phyloP scores from a whole-genome alignment of 1,284 basidiomycete species.

The Polyporus tsugae region DNA sequence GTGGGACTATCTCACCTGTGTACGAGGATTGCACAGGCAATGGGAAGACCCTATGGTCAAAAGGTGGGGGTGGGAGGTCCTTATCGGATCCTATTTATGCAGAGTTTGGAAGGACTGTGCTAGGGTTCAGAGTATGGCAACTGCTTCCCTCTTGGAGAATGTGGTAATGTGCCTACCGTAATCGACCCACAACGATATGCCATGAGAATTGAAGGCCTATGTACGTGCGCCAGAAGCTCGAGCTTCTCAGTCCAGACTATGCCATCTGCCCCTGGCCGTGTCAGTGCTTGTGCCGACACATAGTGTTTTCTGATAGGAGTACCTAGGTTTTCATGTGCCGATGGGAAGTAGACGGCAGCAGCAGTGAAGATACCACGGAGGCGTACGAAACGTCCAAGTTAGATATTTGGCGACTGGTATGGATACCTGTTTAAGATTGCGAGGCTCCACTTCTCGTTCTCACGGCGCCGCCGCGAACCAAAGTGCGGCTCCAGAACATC shows the following conservation, averaged over 20 bases:
- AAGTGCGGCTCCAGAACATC: not conserved
- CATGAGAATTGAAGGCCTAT: not conserved
- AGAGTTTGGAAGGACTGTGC: not conserved
- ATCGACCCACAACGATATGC: not conserved
- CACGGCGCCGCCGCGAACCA: not conserved
- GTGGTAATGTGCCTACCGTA: not conserved
- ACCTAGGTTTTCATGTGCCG: not conserved
- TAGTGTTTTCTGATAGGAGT: not conserved
- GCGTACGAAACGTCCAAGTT: too few relatives aligned
- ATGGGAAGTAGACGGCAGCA: too few relatives aligned
- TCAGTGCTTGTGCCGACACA: too few relatives aligned
- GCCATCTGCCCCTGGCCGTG: not conserved
- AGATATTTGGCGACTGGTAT: not conserved
- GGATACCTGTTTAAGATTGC: not conserved
- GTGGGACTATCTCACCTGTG: not conserved
- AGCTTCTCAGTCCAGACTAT: not conserved
- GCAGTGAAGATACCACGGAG: too few relatives aligned
- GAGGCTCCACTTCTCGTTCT: not conserved
- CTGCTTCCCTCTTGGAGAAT: not conserved
- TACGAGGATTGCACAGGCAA: not conserved
- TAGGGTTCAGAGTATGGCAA: not conserved
- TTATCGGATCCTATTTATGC: not conserved
- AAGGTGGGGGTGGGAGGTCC: not conserved
- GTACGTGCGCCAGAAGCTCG: not conserved
- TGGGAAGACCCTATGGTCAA: not conserved